A percentile compares a stretch with the other conserved stretches of the same genome.
Evolutionary conservation across 441 rosid genomes (phyloP).

Genomic region (Euphorbia celastroides): DNA sequence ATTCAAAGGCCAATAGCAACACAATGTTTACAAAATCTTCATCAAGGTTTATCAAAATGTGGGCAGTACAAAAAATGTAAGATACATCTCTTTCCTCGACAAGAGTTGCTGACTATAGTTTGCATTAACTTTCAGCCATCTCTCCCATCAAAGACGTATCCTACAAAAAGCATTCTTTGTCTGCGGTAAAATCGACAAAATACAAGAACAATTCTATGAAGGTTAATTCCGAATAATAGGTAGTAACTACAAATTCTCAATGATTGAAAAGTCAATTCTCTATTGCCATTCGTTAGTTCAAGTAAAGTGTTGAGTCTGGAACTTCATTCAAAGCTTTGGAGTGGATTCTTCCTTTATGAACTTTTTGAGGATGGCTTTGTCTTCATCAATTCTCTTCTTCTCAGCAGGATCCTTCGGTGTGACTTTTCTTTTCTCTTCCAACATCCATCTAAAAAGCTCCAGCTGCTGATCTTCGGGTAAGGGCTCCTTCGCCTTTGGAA

Average conservation of each 20-base stretch:
- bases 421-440: conserved; percentile 69
- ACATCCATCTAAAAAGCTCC: conserved; percentile 69
- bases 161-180: not conserved
- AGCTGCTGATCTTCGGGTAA: conserved; percentile 66
- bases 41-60: not conserved
- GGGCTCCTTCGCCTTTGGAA: conserved; percentile 38
- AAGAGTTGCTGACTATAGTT: not conserved
- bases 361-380: conserved; percentile 63
- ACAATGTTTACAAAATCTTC: not conserved
- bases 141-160: not conserved
- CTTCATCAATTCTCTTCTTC: conserved; percentile 53
- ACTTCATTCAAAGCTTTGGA: conserved; percentile 39
- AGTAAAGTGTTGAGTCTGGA: conserved; percentile 20
- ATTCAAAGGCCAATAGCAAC: not conserved
- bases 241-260: not conserved
- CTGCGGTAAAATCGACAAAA: not conserved
- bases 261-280: conserved; percentile 3
- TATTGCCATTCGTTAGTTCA: not conserved
- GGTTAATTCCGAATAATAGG: not conserved
- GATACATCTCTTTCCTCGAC: not conserved
- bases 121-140: not conserved
- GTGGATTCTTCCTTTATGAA: conserved; percentile 46
- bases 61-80: not conserved
- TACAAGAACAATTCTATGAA: not conserved
- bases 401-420: conserved; percentile 44